Percentiles rank a stretch among this genome's conserved stretches.
These are phyloP conservation scores for Passiflora organensis DNA, from an alignment of 345 rosid genomes.

Conservation along the genomic window DNA sequence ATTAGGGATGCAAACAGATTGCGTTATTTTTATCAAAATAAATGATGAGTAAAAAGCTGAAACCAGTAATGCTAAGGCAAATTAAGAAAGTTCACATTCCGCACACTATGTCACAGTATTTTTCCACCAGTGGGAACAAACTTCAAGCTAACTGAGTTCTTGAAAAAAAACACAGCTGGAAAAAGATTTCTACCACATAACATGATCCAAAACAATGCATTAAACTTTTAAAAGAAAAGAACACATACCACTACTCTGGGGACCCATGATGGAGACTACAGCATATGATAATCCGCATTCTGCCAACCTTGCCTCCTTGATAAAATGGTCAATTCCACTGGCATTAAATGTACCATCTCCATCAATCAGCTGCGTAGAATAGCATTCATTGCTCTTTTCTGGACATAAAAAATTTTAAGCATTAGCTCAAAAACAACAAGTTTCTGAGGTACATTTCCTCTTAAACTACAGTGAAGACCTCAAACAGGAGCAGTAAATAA, in stretches of 20 bases:
- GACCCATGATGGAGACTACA: conserved; percentile 97
- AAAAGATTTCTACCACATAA: too few relatives aligned
- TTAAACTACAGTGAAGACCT: too few relatives aligned
- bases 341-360: conserved; percentile 81
- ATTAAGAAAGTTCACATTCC: not conserved
- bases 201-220: too few relatives aligned
- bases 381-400: conserved; percentile 42
- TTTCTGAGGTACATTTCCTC: too few relatives aligned
- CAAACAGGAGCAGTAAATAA: too few relatives aligned
- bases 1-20: not conserved
- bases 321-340: conserved; percentile 62
- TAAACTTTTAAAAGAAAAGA: not conserved
- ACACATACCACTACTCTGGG: conserved; percentile 92
- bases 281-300: conserved; percentile 96
- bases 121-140: not conserved
- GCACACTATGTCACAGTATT: not conserved
- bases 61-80: not conserved
- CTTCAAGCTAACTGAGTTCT: not conserved
- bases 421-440: not conserved
- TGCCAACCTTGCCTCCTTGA: conserved; percentile 62
- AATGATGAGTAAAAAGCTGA: not conserved
- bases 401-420: conserved; percentile 2
- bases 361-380: conserved; percentile 89
- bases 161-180: not conserved
- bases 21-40: not conserved